phyloP scores from a whole-genome alignment of 768 basidiomycete species.

The Phanerodontia chrysosporium region DNA sequence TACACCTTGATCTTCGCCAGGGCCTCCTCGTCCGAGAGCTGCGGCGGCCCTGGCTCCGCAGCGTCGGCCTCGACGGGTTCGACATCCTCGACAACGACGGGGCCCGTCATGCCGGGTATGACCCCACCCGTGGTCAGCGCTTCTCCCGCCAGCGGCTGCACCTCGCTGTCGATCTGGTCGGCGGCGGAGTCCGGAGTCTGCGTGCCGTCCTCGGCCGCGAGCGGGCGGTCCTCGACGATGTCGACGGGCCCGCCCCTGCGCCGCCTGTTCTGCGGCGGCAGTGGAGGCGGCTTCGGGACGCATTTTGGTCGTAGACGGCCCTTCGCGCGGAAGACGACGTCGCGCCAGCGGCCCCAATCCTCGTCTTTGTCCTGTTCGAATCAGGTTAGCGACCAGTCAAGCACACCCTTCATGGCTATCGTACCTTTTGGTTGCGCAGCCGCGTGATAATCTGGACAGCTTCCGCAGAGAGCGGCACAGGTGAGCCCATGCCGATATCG shows the following conservation, averaged over 20 bases:
- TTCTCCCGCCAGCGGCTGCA: neutral
- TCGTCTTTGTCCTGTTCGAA: conserved; percentile 80
- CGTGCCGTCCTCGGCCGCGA: neutral
- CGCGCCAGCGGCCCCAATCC: conserved; percentile 86
- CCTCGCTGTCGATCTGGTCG: neutral
- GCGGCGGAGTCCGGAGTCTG: neutral
- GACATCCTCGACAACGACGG: neutral
- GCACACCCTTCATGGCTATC: too few species aligned
- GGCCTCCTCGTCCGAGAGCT: conserved; percentile 48
- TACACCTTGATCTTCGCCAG: conserved; percentile 26
- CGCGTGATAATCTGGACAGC: conserved; percentile 76
- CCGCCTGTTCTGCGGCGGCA: conserved; percentile 58
- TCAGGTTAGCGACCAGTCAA: too few species aligned
- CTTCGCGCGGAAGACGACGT: conserved; percentile 78
- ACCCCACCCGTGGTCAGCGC: neutral
- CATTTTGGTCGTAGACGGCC: conserved; percentile 42
- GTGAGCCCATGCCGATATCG: conserved; percentile 86
- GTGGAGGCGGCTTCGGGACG: conserved; percentile 41
- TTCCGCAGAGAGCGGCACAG: conserved; percentile 71
- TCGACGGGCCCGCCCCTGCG: conserved; percentile 50
- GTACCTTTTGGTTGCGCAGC: conserved; percentile 79
- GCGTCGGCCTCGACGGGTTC: neutral
- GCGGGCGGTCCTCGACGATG: neutral
- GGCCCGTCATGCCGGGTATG: neutral
- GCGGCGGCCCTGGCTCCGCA: conserved; percentile 23